Evolutionary conservation across 345 rosid species (phyloP), one percentile per base, ranked within the genome.

Genomic region (Sisymbrium irio): DNA sequence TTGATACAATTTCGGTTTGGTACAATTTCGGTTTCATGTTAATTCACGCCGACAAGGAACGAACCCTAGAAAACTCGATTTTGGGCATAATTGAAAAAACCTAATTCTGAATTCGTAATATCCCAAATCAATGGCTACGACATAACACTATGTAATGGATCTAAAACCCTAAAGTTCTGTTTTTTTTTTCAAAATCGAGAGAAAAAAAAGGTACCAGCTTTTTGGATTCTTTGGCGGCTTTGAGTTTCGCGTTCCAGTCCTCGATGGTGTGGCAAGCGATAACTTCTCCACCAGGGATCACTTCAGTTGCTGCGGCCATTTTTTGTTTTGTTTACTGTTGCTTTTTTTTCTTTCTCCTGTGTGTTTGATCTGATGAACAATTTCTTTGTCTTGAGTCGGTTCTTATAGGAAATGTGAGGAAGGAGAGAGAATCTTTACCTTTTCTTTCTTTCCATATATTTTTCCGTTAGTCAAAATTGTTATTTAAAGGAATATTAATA

Each of bases 201-300:
- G 69, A 42, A 8, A 7, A 4, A 10, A 9, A 42, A 50, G 13
- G 5, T 36, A 88, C 93, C 83, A 86, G 71, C 46, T 85, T 82
- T 79, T 82, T 83, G 60, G 88, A 67, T 11, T 82, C 84, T 2
- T 49, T 63, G 18, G 83, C 82, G 57, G 66, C 84, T 41, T 75
- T 71, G 75, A 86, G 45, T 65, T 82, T 84, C 77, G 77, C 82
- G 47, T 45, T 71, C 85, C 84, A 88, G 15, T 72, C 71, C 13
- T 79, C 79, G 7, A 77, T 20, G 54, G 49, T 79, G 79, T 82
- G 83, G 82, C 84, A 81, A 72, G 82, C 41, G 69, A 88, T 82
- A 17, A 88, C 88, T 71, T 85, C 87, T 75, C 90, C 89, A 0
- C n/a, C 1, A 19, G 54, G 28, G 54, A 49, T 49, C 27, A 49